These are phyloP conservation scores for Rhodocollybia butyracea DNA, from an alignment of 768 basidiomycete species.

Conservation along the genomic window DNA sequence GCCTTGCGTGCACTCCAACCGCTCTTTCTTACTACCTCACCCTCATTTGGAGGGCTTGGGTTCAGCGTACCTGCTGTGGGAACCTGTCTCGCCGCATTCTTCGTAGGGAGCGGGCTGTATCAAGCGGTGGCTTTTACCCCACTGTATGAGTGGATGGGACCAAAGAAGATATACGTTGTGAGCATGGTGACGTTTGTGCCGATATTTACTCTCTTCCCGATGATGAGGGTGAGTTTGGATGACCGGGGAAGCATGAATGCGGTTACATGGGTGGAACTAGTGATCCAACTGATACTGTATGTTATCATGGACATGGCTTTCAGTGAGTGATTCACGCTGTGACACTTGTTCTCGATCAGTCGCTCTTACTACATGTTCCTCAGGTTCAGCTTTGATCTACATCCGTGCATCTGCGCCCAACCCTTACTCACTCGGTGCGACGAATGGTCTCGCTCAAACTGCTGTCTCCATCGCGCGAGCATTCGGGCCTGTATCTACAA, in stretches of 20 bases:
- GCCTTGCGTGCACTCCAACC: slow-evolving; percentile 37
- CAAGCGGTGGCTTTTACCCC: slow-evolving; percentile 31
- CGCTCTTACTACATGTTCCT: not conserved
- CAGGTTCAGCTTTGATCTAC: slow-evolving; percentile 34
- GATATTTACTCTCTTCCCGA: slow-evolving; percentile 43
- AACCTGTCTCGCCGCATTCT: slow-evolving; percentile 47
- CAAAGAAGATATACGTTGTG: slow-evolving; percentile 46
- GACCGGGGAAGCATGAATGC: slow-evolving; percentile 15
- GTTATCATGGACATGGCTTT: slow-evolving; percentile 29
- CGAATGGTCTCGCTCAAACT: slow-evolving; percentile 46
- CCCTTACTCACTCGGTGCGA: slow-evolving; percentile 49
- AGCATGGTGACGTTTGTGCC: slow-evolving; percentile 42
- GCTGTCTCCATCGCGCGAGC: slow-evolving; percentile 36
- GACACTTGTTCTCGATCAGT: not conserved
- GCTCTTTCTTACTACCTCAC: slow-evolving; percentile 55
- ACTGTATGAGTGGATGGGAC: slow-evolving; percentile 50
- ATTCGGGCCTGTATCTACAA: slow-evolving; percentile 42
- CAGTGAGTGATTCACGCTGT: slow-evolving; percentile 22
- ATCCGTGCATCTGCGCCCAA: slow-evolving; percentile 55
- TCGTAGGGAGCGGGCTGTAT: slow-evolving; percentile 48
- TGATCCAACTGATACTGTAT: slow-evolving; percentile 24
- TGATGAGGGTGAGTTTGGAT: slow-evolving; percentile 44
- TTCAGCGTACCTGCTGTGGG: slow-evolving; percentile 53
- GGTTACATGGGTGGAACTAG: slow-evolving; percentile 25
- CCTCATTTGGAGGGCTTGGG: slow-evolving; percentile 55